Evolutionary conservation across 208 protist species (phyloP).

Genomic region (Trypanosoma mega): DNA sequence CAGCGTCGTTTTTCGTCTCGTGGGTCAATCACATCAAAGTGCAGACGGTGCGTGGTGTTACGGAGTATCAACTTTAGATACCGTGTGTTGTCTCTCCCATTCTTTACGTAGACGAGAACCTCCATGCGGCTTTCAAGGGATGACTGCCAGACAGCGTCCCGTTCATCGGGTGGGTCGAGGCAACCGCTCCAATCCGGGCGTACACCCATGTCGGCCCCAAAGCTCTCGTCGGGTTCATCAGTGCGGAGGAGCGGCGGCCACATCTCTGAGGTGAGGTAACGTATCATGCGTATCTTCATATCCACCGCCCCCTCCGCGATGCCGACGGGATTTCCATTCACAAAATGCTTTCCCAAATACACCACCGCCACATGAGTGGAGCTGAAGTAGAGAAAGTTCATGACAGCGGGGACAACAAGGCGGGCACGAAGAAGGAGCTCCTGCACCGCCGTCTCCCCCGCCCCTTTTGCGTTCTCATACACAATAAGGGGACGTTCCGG

Average conservation of each 20-base stretch:
- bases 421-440: conserved; percentile 43
- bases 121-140: conserved; percentile 68
- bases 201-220: conserved; percentile 27
- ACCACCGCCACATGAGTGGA: conserved; percentile 44
- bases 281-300: conserved; percentile 65
- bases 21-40: conserved; percentile 60
- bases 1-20: conserved; percentile 64
- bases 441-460: conserved; percentile 24
- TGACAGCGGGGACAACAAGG: conserved; percentile 51
- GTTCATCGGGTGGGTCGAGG: no score
- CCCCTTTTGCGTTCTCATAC: conserved; percentile 47
- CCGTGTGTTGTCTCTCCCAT: conserved; percentile 37
- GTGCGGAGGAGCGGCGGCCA: conserved; percentile 65
- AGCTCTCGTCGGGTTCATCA: conserved; percentile 63
- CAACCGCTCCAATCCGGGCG: neutral
- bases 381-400: conserved; percentile 72
- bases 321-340: conserved; percentile 33
- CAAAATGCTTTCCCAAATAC: conserved; percentile 59
- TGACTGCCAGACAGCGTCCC: no score
- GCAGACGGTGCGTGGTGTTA: conserved; percentile 46
- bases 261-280: conserved; percentile 59
- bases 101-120: conserved; percentile 65
- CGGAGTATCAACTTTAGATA: conserved; percentile 71
- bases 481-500: conserved; percentile 46
- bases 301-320: conserved; percentile 54